Evolutionary conservation across 1,284 basidiomycete genomes (phyloP).

Genomic region (Naganishia liquefaciens): DNA sequence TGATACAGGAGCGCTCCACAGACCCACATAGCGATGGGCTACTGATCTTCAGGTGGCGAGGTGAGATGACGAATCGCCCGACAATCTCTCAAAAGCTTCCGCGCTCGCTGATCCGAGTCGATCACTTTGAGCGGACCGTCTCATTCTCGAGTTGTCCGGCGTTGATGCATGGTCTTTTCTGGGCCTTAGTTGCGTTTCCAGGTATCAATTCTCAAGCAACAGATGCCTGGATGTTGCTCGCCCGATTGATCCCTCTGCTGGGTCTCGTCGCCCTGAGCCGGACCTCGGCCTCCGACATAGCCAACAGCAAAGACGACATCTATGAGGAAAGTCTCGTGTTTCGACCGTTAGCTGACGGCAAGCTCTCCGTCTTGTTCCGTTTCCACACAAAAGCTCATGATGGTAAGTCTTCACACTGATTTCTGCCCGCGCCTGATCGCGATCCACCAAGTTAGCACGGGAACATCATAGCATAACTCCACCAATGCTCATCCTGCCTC

Average conservation of each 20-base stretch:
- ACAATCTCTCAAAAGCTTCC: background rate
- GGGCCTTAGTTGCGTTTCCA: too few relatives aligned
- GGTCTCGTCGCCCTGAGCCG: background rate
- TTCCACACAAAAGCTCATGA: conserved; percentile 66
- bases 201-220: background rate
- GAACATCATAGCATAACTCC: conserved; percentile 79
- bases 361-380: conserved; percentile 77
- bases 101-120: conserved; percentile 1
- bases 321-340: conserved; percentile 49
- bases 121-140: background rate
- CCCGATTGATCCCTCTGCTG: conserved; percentile 1
- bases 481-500: conserved; percentile 77
- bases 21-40: too few relatives aligned
- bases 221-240: conserved; percentile 12
- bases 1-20: too few relatives aligned
- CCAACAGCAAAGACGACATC: background rate
- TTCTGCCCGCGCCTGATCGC: background rate
- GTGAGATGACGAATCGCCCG: background rate
- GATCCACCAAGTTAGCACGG: conserved; percentile 14
- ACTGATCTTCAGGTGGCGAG: background rate
- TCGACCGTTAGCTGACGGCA: conserved; percentile 77
- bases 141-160: too few relatives aligned
- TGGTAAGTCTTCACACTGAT: conserved; percentile 1
- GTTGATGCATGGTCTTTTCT: too few relatives aligned
- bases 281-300: background rate